phyloP scores from a whole-genome alignment of 441 rosid genomes.

The Manihot esculenta region DNA sequence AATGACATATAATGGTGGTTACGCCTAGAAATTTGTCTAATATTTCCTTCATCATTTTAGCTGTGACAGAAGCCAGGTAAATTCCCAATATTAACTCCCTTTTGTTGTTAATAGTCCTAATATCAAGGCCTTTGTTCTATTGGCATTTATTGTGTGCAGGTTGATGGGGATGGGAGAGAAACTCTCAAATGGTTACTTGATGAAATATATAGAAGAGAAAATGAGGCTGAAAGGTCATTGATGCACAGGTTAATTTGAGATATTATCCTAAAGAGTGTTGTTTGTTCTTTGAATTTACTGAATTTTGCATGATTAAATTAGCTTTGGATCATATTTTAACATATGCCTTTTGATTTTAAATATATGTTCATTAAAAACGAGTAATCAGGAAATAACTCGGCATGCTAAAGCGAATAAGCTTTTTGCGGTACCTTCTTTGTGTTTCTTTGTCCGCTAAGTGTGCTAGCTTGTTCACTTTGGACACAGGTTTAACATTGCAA shows the following conservation, averaged over 20 bases:
- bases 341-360: background rate
- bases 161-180: constrained; percentile 37
- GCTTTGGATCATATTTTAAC: background rate
- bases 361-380: constrained; percentile 8
- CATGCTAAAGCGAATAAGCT: background rate
- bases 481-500: constrained; percentile 65
- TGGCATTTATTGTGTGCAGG: constrained; percentile 28
- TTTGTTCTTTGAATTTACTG: constrained; percentile 8
- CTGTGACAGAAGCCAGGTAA: background rate
- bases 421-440: constrained; percentile 12
- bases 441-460: constrained; percentile 6
- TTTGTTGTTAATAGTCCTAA: background rate
- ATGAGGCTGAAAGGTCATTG: constrained; percentile 68
- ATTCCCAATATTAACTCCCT: background rate
- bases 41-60: background rate
- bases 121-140: background rate
- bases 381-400: background rate
- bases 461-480: constrained; percentile 10
- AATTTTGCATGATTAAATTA: background rate
- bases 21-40: background rate
- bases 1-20: background rate
- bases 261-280: constrained; percentile 22
- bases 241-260: constrained; percentile 55
- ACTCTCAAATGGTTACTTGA: constrained; percentile 64
- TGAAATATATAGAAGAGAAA: constrained; percentile 59